These are phyloP conservation scores for Litsea cubeba DNA, from an alignment of 164 flowering plant species.

Conservation along the genomic window DNA sequence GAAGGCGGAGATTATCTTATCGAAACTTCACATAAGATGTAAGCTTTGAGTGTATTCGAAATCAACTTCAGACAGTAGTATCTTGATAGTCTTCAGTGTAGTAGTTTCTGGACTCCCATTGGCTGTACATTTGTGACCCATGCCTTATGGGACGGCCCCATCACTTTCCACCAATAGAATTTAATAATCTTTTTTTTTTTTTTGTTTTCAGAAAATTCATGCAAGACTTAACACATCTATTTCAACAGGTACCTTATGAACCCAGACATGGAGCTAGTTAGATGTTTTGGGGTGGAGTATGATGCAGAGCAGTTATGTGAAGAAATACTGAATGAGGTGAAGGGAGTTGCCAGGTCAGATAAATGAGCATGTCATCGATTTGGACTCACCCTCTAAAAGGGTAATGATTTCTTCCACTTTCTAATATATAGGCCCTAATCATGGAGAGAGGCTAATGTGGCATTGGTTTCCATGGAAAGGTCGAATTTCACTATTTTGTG, in stretches of 20 bases:
- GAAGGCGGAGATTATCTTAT: constrained; percentile 84
- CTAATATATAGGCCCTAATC: not conserved
- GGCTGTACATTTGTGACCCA: no score
- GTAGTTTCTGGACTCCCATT: no score
- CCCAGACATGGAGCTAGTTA: constrained; percentile 65
- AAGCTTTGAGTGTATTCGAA: constrained; percentile 13
- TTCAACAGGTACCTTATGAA: constrained; percentile 67
- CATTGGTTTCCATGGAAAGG: not conserved
- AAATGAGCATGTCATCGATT: not conserved
- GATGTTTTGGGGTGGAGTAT: constrained; percentile 75
- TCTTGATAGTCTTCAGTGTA: no score
- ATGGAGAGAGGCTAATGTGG: not conserved
- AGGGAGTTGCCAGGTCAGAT: constrained; percentile 14
- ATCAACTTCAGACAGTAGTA: no score
- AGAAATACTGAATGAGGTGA: constrained; percentile 49
- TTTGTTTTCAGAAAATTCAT: not conserved
- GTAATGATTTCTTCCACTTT: constrained; percentile 1
- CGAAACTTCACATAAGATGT: constrained; percentile 83
- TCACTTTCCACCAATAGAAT: no score
- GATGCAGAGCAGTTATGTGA: constrained; percentile 55
- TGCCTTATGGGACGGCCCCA: no score
- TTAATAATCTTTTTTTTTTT: no score
- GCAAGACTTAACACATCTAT: not conserved
- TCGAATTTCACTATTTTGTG: not conserved
- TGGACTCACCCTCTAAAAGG: not conserved